phyloP scores from a whole-genome alignment of 495 filamentous ascomycete genomes.

The Aspergillus diversus region DNA sequence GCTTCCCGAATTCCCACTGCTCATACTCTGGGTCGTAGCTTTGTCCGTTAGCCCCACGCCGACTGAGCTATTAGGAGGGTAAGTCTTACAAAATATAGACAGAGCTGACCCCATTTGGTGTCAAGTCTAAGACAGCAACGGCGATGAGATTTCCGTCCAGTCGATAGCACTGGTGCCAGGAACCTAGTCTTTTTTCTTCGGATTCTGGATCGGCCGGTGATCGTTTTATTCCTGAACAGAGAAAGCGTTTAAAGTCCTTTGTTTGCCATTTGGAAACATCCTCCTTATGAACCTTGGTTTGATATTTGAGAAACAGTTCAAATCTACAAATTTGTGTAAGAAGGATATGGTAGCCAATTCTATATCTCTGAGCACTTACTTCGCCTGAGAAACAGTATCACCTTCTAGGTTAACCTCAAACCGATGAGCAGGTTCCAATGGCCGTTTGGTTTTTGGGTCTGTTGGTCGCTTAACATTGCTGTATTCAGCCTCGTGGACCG shows the following conservation, averaged over 20 bases:
- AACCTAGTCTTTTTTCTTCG: constrained; percentile 69
- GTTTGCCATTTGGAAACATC: constrained; percentile 64
- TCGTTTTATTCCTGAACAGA: constrained; percentile 80
- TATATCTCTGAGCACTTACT: constrained; percentile 51
- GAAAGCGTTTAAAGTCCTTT: constrained; percentile 76
- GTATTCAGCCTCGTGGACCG: constrained; percentile 74
- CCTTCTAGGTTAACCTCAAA: constrained; percentile 81
- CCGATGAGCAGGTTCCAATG: constrained; percentile 73
- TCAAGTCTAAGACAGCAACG: constrained; percentile 83
- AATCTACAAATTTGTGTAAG: constrained; percentile 40
- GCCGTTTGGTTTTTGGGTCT: constrained; percentile 54
- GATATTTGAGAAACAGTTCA: constrained; percentile 82
- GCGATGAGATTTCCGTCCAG: constrained; percentile 88
- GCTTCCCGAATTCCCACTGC: constrained; percentile 80
- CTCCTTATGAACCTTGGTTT: constrained; percentile 79
- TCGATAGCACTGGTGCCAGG: constrained; percentile 95
- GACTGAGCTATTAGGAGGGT: too few relatives aligned
- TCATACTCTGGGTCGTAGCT: constrained; percentile 82
- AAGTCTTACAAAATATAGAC: constrained; percentile 81
- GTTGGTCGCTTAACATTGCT: constrained; percentile 56
- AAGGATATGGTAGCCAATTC: background rate
- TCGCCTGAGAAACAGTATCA: constrained; percentile 82
- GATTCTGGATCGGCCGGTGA: constrained; percentile 46
- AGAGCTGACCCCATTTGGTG: constrained; percentile 85
- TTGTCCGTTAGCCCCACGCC: constrained; percentile 15